These are phyloP conservation scores for Trichoderma reesei DNA, from an alignment of 495 filamentous ascomycete species.

Conservation along the genomic window DNA sequence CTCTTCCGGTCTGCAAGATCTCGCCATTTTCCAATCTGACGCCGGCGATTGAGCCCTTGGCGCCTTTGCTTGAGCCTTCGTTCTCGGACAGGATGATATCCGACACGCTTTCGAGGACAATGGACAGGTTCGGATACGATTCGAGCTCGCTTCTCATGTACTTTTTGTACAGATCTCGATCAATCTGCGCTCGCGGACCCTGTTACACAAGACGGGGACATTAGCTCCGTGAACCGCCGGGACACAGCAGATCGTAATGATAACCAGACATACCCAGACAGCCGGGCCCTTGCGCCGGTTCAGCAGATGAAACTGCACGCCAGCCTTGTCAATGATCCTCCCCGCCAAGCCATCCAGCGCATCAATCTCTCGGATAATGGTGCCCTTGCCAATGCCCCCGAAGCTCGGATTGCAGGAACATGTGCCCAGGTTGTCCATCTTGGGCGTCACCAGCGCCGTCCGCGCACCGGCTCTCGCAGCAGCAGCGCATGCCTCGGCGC, in stretches of 20 bases:
- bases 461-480: constrained; percentile 82
- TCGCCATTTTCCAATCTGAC: constrained; percentile 85
- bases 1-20: constrained; percentile 65
- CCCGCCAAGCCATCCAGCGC: constrained; percentile 88
- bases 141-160: constrained; percentile 85
- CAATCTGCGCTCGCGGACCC: constrained; percentile 91
- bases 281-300: constrained; percentile 88
- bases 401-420: constrained; percentile 98
- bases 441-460: constrained; percentile 83
- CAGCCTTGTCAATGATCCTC: constrained; percentile 85
- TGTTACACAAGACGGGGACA: background rate
- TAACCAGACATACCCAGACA: constrained; percentile 53
- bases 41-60: constrained; percentile 69
- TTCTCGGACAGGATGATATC: constrained; percentile 70
- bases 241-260: background rate
- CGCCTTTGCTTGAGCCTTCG: constrained; percentile 34
- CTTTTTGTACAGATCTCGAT: constrained; percentile 78
- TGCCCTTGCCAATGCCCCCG: constrained; percentile 97
- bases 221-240: too few relatives aligned
- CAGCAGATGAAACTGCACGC: constrained; percentile 80
- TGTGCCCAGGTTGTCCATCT: constrained; percentile 78
- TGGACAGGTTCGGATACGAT: constrained; percentile 61
- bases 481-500: constrained; percentile 88
- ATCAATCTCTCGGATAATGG: constrained; percentile 90
- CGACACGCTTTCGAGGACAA: constrained; percentile 80